phyloP scores from a whole-genome alignment of 768 basidiomycete genomes.

The Psilocybe cubensis region DNA sequence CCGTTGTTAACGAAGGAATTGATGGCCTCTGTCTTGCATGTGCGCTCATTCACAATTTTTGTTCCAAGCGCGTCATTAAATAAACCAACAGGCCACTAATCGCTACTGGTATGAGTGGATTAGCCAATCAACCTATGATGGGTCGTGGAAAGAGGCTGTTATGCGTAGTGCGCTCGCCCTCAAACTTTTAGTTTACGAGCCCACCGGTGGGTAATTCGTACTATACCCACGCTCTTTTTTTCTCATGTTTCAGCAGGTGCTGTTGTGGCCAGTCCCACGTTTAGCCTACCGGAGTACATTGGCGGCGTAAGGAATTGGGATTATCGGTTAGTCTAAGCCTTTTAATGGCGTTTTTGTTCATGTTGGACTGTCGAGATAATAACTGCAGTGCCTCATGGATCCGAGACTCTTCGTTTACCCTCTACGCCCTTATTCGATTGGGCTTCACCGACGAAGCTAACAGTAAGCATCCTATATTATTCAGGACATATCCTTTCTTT shows the following conservation, averaged over 20 bases:
- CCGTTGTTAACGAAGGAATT: slow-evolving; percentile 74
- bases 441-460: slow-evolving; percentile 95
- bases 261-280: slow-evolving; percentile 94
- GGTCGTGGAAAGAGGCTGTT: slow-evolving; percentile 95
- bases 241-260: slow-evolving; percentile 54
- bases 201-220: slow-evolving; percentile 58
- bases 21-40: slow-evolving; percentile 58
- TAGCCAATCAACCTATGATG: slow-evolving; percentile 84
- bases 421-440: slow-evolving; percentile 91
- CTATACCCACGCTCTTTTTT: not conserved
- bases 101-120: slow-evolving; percentile 92
- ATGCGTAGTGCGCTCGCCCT: slow-evolving; percentile 91
- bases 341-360: not conserved
- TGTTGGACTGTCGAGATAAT: not conserved
- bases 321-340: slow-evolving; percentile 51
- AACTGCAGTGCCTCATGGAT: slow-evolving; percentile 77
- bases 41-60: slow-evolving; percentile 28
- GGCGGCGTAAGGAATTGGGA: slow-evolving; percentile 92
- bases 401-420: slow-evolving; percentile 94
- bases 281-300: slow-evolving; percentile 90
- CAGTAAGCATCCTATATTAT: slow-evolving; percentile 43
- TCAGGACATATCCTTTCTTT: not conserved
- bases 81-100: slow-evolving; percentile 57
- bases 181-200: slow-evolving; percentile 92
- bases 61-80: not conserved